Evolutionary conservation across 1,284 basidiomycete genomes (phyloP), one percentile per base, ranked within the genome.

Genomic region (Pseudozyma thailandica): DNA sequence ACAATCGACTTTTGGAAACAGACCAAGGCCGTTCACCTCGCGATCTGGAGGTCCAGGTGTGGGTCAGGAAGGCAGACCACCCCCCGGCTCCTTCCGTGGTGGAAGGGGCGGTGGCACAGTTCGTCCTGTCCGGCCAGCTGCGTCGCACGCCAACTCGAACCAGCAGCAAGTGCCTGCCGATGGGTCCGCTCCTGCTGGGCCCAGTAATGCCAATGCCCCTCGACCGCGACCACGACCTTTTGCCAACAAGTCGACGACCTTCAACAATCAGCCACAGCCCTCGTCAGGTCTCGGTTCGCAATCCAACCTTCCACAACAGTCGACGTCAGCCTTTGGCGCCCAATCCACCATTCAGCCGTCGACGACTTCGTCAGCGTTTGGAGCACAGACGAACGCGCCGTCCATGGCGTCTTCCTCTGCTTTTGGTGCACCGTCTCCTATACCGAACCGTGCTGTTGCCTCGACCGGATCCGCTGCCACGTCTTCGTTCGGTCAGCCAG

Each of bases 241-340:
- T 30, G 53, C 58, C n/a, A 61, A 62, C 33, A 61, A 57, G 30
- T 68, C 58, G 8, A 61, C 58, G 23, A 66, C 63, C 0, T 66
- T 66, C 63, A 66, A 56, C 30, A 52, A 37, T 18, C 55, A 50
- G 27, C 26, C 41, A 23, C 44, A 20, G 15, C 5, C 39, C 10
- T 10, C 48, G 39, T 28, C 48, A 7, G 45, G 16, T 7, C 38
- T 48, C 13, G 49, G 13, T 16, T 16, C 23, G 26, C 37, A 18
- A 2, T 27, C 48, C 42, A 44, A 18, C 3, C 48, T 12, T 7
- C 52, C 6, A 23, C 52, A 10, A 18, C 48, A n/a, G 37, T n/a
- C n/a, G n/a, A n/a, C 43, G 2, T 35, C 44, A 10, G 39, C 15
- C 12, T 33, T 28, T 31, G n/a, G 28, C 8, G 16, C 46, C 6